Evolutionary conservation across 768 basidiomycete species (phyloP), one percentile per base, ranked within the genome.

Genomic region (Pholiota microspora): DNA sequence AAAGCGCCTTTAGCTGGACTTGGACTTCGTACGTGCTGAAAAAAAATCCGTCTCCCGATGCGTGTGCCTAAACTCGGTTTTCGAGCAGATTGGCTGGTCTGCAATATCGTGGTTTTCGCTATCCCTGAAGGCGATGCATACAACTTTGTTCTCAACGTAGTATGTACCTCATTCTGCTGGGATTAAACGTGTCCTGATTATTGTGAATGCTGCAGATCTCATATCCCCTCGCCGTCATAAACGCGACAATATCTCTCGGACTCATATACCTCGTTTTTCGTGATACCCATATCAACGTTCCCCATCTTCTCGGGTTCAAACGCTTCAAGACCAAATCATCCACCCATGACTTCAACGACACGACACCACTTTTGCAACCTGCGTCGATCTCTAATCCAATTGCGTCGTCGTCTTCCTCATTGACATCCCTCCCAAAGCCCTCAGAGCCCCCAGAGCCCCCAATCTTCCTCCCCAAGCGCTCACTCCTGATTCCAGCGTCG

Each of bases 51-150:
- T 16, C 6, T 25, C 23, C 15, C 16, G 2, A 6, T 5, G n/a
- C 13, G 8, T 21, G 9, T 29, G 15, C n/a, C 18, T 21, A 12
- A 7, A 10, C 34, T 47, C 7, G 25, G 5, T 27, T 32, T 34
- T 21, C 23, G 40, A 21, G 23, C 21, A 73, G 71, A 75, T 44
- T 76, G 72, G 69, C 35, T 61, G 9, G 56, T 71, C n/a, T 76
- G 73, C 54, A 49, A 69, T 34, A 61, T 73, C 38, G 66, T 74
- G 24, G 70, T 76, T 23, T 69, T 76, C 47, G 65, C 64, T 13
- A 60, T 74, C 0, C 86, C 87, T 0, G 75, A 83, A 0, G 86
- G 86, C 2, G 86, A 88, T 58, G 84, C 84, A 0, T 89, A 84
- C 64, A 75, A 78, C 50, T 85, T 89, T 64, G 74, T 82, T 21